These are phyloP conservation scores for Colletotrichum destructivum DNA, from an alignment of 2,329 filamentous ascomycete species.

Conservation along the genomic window DNA sequence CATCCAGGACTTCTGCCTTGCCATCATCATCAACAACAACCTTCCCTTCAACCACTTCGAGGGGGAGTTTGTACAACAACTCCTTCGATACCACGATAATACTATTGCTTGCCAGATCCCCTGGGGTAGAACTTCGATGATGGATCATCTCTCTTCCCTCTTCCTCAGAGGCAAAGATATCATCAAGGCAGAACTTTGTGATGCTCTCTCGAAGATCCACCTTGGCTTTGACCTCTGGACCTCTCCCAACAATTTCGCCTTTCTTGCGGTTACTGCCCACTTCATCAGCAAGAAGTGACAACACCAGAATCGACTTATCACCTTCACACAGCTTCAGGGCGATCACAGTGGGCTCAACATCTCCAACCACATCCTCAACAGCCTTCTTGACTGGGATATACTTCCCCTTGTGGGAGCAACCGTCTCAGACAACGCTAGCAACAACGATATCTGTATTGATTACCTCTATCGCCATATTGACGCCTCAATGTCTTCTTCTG, in stretches of 20 bases:
- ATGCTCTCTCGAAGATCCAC: conserved; percentile 1
- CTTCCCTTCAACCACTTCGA: conserved; percentile 8
- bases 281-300: not conserved
- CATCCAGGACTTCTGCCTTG: not conserved
- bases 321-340: not conserved
- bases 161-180: not conserved
- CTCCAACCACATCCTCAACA: not conserved
- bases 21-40: not conserved
- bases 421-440: not conserved
- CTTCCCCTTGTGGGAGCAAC: not conserved
- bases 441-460: not conserved
- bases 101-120: not conserved
- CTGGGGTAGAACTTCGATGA: not conserved
- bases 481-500: no score
- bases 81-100: not conserved
- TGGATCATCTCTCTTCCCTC: not conserved
- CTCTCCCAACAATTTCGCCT: conserved; percentile 4
- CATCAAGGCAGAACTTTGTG: not conserved
- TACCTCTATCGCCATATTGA: not conserved
- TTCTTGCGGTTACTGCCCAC: conserved; percentile 8
- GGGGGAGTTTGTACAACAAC: not conserved
- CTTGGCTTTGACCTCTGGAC: conserved; percentile 8
- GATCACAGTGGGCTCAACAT: not conserved
- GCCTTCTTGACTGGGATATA: not conserved
- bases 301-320: not conserved